These are phyloP conservation scores for Paralagenidium karlingii DNA, from an alignment of 352 stramenopile genomes.

Conservation along the genomic window DNA sequence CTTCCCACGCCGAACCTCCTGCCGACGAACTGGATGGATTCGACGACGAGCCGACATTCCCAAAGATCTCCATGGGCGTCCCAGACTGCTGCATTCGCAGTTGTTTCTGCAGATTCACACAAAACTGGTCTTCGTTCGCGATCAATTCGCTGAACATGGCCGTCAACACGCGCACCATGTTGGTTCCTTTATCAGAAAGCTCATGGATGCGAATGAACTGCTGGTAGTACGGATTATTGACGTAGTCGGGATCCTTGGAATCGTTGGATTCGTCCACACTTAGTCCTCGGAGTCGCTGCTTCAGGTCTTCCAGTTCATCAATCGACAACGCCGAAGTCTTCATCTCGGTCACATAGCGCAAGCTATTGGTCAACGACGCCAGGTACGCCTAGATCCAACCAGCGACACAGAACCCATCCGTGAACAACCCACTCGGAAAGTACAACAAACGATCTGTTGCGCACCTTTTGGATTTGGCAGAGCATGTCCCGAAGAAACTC, in stretches of 20 bases:
- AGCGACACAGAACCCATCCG: no score
- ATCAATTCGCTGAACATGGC: conserved; percentile 42
- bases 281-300: conserved; percentile 54
- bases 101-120: conserved; percentile 35
- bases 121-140: conserved; percentile 32
- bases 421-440: no score
- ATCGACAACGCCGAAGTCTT: no score
- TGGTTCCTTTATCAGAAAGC: conserved; percentile 50
- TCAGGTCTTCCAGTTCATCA: no score
- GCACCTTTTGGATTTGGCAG: conserved; percentile 44
- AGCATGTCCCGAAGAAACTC: conserved; percentile 72
- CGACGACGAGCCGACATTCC: conserved; percentile 6
- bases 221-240: conserved; percentile 46
- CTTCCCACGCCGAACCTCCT: no score
- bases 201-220: conserved; percentile 52
- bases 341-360: no score
- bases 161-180: conserved; percentile 40
- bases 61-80: conserved; percentile 6
- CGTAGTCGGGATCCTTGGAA: conserved; percentile 25
- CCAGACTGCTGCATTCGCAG: conserved; percentile 41
- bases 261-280: conserved; percentile 25
- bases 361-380: no score
- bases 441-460: no score
- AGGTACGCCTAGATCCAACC: no score
- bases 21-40: no score